Percentiles rank a stretch among this genome's conserved stretches.
These are phyloP conservation scores for Nannochloropsis gaditana DNA, from an alignment of 108 stramenopile genomes.

Conservation along the genomic window DNA sequence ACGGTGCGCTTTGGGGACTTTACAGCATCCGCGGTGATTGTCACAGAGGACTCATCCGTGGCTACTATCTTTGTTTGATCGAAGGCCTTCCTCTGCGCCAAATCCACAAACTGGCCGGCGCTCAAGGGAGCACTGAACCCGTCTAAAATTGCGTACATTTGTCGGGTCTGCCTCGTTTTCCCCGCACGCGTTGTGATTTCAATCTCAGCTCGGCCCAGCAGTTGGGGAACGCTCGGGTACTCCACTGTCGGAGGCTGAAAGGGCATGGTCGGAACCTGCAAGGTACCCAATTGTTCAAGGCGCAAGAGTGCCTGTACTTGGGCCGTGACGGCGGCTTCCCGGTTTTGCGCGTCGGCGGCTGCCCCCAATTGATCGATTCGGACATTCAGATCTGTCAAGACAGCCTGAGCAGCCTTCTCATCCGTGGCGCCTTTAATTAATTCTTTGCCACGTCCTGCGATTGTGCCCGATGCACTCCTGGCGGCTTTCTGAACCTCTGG, in stretches of 20 bases:
- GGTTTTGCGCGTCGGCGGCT: background rate
- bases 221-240: background rate
- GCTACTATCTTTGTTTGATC: background rate
- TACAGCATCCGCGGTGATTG: background rate
- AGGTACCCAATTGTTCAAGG: background rate
- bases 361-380: background rate
- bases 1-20: slow-evolving; percentile 21
- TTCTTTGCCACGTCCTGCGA: background rate
- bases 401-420: background rate
- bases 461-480: background rate
- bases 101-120: slow-evolving; percentile 19
- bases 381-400: background rate
- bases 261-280: background rate
- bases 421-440: background rate
- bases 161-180: background rate
- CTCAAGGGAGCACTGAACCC: slow-evolving; percentile 19
- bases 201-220: background rate
- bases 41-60: slow-evolving; percentile 22
- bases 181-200: slow-evolving; percentile 3
- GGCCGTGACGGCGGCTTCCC: background rate
- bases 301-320: background rate
- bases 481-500: slow-evolving; percentile 6
- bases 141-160: slow-evolving; percentile 19
- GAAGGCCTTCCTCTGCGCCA: background rate
- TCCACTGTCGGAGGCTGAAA: background rate